Percentiles rank a stretch among this genome's conserved stretches.
Conservation (phyloP, 1,139 yeast genomes). For the Sugiyamaella pinicola region DNA sequence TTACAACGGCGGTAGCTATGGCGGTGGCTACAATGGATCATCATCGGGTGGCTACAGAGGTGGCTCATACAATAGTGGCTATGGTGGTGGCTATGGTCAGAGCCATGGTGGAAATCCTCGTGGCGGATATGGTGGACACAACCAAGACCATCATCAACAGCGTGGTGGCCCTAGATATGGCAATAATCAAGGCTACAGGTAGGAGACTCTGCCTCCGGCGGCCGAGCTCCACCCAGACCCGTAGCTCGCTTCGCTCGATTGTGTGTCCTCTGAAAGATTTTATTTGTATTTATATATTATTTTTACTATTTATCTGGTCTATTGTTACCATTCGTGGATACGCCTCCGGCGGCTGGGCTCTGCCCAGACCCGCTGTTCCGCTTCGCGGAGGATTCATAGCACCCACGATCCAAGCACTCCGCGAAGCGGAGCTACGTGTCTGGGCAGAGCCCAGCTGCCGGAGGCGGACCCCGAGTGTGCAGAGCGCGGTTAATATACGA, state of each 20-base stretch:
- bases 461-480: neutral
- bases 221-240: constrained; percentile 12
- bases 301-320: neutral
- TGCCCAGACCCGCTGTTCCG: too few relatives aligned
- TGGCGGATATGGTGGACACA: constrained; percentile 21
- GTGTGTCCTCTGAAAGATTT: too few relatives aligned
- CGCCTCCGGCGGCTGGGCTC: too few relatives aligned
- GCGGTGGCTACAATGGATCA: constrained; percentile 18
- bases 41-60: constrained; percentile 7
- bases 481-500: too few relatives aligned
- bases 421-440: neutral
- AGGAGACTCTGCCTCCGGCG: constrained; percentile 3
- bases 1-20: constrained; percentile 15
- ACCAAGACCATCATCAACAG: constrained; percentile 18
- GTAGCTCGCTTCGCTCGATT: neutral
- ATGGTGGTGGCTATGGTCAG: constrained; percentile 20
- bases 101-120: constrained; percentile 13
- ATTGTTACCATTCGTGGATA: neutral
- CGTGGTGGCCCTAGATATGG: constrained; percentile 17
- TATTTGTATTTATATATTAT: neutral
- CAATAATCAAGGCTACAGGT: constrained; percentile 15
- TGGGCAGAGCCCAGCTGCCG: neutral
- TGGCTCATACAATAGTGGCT: constrained; percentile 15
- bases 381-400: too few relatives aligned
- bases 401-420: neutral